Base-by-base conservation (phyloP, 2,329 filamentous ascomycete genomes). In the Cercospora sp. region DNA sequence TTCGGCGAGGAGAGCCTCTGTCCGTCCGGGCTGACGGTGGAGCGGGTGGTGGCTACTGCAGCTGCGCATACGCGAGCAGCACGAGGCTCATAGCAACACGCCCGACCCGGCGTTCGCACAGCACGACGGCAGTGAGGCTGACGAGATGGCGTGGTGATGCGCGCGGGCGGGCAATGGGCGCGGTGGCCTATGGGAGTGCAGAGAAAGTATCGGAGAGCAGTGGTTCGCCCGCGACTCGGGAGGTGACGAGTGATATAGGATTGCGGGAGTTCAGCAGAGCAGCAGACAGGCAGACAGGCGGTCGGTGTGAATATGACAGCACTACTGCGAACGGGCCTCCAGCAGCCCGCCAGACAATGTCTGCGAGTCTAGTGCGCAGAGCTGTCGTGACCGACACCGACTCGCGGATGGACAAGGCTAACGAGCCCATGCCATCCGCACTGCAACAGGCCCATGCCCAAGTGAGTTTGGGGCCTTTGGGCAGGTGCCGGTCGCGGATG, bases 161-260 rank as follows among this genome's bases (percentile, higher is more conserved):
- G 61, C 49, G 49, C 24, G 60, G 60, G 59, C 63, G 30, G 60
- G 49, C 51, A 69, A 30, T 61, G 60, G 49, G 43, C n/a, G 34
- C 45, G 30, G 45, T 51, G 59, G 68, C 69, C 70, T 72, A 73
- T 74, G 62, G 70, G 67, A 26, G 24, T 40, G 51, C 53, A 63
- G 57, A 53, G 67, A 64, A 69, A 13, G 65, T 64, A 60, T 55
- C 55, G 64, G 59, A 70, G 66, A 60, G 63, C 62, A 45, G 53
- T 45, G 69, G 72, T 61, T 72, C 72, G 68, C 32, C 61, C 63
- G 66, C 68, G 68, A 53, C 30, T 49, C 58, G 67, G 70, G 71
- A 64, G 55, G 51, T 53, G 70, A 55, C 58, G 55, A 66, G 68
- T 71, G 71, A 71, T 74, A 74, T 74, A 72, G 68, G 8, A 40